phyloP scores from a whole-genome alignment of 164 flowering plant genomes.

The Akebia trifoliata region DNA sequence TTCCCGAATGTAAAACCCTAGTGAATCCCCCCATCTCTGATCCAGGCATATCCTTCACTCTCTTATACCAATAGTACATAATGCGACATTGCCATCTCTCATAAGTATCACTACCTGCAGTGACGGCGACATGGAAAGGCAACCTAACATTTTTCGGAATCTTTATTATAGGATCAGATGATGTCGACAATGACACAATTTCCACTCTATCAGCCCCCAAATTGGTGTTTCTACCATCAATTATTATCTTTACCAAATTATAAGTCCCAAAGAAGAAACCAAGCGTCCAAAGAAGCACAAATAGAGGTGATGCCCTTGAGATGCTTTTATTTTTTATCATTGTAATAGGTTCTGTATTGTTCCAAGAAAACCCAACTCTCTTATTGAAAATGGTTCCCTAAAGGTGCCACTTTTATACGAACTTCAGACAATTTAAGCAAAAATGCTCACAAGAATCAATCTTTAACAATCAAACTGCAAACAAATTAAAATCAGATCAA shows the following conservation, averaged over 20 bases:
- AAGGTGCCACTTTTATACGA: too few relatives aligned
- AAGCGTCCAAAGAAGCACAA: constrained; percentile 38
- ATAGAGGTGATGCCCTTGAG: constrained; percentile 38
- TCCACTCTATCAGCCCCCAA: constrained; percentile 18
- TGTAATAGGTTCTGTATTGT: background rate
- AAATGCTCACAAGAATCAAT: too few relatives aligned
- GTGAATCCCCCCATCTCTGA: too few relatives aligned
- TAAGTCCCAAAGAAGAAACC: constrained; percentile 55
- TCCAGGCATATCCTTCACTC: too few relatives aligned
- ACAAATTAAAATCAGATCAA: too few relatives aligned
- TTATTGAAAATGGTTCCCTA: background rate
- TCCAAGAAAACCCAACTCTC: constrained; percentile 3
- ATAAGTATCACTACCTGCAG: constrained; percentile 81
- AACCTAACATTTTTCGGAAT: constrained; percentile 43
- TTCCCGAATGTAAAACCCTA: too few relatives aligned
- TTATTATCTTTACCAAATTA: constrained; percentile 40
- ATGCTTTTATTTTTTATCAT: constrained; percentile 35
- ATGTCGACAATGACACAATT: background rate
- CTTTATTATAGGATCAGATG: constrained; percentile 45
- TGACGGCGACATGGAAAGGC: constrained; percentile 71
- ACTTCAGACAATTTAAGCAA: too few relatives aligned
- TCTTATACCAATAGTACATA: too few relatives aligned
- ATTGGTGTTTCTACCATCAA: constrained; percentile 27
- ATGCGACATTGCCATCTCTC: too few relatives aligned
- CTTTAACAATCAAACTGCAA: too few relatives aligned